Evolutionary conservation across 2,329 filamentous ascomycete genomes (phyloP).

Genomic region (Saccharata proteae): DNA sequence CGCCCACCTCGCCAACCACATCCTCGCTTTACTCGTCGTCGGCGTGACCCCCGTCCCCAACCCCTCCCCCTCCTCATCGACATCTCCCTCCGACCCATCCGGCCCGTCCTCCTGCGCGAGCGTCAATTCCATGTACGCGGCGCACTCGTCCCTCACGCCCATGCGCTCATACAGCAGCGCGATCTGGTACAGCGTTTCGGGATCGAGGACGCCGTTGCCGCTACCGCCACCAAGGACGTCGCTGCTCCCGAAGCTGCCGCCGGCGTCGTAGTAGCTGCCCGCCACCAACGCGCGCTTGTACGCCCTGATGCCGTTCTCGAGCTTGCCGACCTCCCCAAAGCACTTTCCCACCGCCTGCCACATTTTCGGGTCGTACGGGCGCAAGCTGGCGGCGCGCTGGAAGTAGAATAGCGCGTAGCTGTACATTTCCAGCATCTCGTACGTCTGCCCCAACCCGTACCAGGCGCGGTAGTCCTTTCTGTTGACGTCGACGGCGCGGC

Average conservation of each 20-base stretch:
- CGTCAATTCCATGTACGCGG: slow-evolving; percentile 91
- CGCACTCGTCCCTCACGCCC: slow-evolving; percentile 65
- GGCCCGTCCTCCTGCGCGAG: slow-evolving; percentile 79
- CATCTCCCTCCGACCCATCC: slow-evolving; percentile 19
- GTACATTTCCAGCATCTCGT: slow-evolving; percentile 96
- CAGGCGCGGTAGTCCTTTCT: slow-evolving; percentile 93
- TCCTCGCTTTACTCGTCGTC: slow-evolving; percentile 79
- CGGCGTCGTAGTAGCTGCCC: slow-evolving; percentile 71
- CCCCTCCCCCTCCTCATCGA: slow-evolving; percentile 33
- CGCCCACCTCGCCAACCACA: slow-evolving; percentile 83
- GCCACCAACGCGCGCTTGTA: slow-evolving; percentile 85
- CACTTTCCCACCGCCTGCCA: slow-evolving; percentile 94
- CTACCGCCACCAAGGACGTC: slow-evolving; percentile 29
- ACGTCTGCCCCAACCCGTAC: slow-evolving; percentile 95
- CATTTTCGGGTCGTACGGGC: slow-evolving; percentile 97
- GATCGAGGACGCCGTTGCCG: slow-evolving; percentile 57
- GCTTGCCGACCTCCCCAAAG: slow-evolving; percentile 75
- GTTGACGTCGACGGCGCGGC: slow-evolving; percentile 90
- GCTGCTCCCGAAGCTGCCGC: slow-evolving; percentile 36
- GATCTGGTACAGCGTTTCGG: slow-evolving; percentile 82
- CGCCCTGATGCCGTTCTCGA: slow-evolving; percentile 86
- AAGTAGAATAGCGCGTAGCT: slow-evolving; percentile 97
- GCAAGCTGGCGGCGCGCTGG: slow-evolving; percentile 81
- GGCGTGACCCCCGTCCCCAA: slow-evolving; percentile 71
- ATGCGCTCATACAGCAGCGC: slow-evolving; percentile 78